A percentile compares a stretch with the other conserved stretches of the same genome.
These are phyloP conservation scores for Cylindrotheca closterium DNA, from an alignment of 108 stramenopile genomes.

Conservation along the genomic window DNA sequence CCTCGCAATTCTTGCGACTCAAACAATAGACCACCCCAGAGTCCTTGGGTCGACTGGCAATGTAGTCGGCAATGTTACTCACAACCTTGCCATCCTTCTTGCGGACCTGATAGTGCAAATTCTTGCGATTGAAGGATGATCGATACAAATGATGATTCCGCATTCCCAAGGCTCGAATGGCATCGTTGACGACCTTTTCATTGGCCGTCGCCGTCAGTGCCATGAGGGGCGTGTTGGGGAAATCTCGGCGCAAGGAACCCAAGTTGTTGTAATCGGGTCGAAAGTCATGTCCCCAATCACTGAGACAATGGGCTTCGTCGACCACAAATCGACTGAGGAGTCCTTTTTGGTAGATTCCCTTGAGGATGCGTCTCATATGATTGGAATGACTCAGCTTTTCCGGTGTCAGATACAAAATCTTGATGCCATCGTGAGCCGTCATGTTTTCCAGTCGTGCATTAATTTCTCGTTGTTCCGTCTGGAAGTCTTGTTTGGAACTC, in stretches of 20 bases:
- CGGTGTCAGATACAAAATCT: conserved; percentile 98
- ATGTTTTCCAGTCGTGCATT: conserved; percentile 48
- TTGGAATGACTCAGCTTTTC: conserved; percentile 88
- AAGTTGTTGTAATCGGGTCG: conserved; percentile 92
- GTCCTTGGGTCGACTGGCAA: conserved; percentile 65
- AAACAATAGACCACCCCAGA: conserved; percentile 98
- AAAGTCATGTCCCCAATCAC: conserved; percentile 74
- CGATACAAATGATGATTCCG: conserved; percentile 59
- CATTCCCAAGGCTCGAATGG: conserved; percentile 86
- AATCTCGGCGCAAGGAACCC: conserved; percentile 76
- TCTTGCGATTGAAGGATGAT: conserved; percentile 94
- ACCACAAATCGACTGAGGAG: conserved; percentile 95
- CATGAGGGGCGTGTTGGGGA: conserved; percentile 95
- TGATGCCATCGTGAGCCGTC: conserved; percentile 80
- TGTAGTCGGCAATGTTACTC: conserved; percentile 77
- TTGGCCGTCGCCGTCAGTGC: conserved; percentile 99
- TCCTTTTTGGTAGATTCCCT: conserved; percentile 50
- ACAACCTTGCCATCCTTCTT: conserved; percentile 82
- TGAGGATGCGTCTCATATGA: conserved; percentile 72
- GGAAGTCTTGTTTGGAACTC: conserved; percentile 78
- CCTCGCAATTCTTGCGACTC: conserved; percentile 94
- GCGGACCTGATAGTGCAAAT: conserved; percentile 92
- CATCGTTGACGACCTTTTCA: conserved; percentile 89
- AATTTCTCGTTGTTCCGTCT: conserved; percentile 71
- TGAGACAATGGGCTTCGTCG: conserved; percentile 93